phyloP scores from a whole-genome alignment of 1,284 basidiomycete species.

The Ganoderma meredithae region DNA sequence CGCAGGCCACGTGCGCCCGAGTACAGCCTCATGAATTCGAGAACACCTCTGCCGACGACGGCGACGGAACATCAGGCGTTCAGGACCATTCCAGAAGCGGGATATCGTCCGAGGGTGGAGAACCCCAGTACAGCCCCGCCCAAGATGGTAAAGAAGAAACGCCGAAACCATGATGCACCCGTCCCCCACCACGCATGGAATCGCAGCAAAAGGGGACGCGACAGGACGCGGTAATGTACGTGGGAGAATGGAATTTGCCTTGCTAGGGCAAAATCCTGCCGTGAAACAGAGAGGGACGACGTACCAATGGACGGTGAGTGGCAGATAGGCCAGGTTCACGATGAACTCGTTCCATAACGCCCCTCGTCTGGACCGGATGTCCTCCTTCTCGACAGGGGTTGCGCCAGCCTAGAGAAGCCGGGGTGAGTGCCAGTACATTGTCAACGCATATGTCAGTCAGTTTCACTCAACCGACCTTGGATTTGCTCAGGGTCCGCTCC shows the following conservation, averaged over 20 bases:
- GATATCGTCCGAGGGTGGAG: background rate
- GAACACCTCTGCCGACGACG: conserved; percentile 10
- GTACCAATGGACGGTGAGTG: conserved; percentile 85
- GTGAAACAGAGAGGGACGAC: conserved; percentile 33
- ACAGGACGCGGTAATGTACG: background rate
- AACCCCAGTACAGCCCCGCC: conserved; percentile 10
- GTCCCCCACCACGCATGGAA: background rate
- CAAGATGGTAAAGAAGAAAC: conserved; percentile 6
- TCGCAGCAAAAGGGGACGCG: background rate
- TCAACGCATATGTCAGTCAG: background rate
- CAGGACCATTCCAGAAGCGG: conserved; percentile 9
- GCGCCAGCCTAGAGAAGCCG: conserved; percentile 36
- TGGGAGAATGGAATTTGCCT: conserved; percentile 1
- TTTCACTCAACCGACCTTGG: conserved; percentile 48
- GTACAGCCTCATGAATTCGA: conserved; percentile 15
- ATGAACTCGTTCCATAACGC: conserved; percentile 78
- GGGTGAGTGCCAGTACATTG: background rate
- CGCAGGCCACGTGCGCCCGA: background rate
- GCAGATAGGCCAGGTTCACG: conserved; percentile 80
- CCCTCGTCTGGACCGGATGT: conserved; percentile 67
- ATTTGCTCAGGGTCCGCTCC: conserved; percentile 63
- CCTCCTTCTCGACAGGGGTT: conserved; percentile 59
- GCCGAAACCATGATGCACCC: conserved; percentile 8
- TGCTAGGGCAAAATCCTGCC: conserved; percentile 5
- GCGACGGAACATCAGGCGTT: background rate